These are phyloP conservation scores for Xylariaceae sp. DNA, from an alignment of 2,329 filamentous ascomycete genomes.

Conservation along the genomic window DNA sequence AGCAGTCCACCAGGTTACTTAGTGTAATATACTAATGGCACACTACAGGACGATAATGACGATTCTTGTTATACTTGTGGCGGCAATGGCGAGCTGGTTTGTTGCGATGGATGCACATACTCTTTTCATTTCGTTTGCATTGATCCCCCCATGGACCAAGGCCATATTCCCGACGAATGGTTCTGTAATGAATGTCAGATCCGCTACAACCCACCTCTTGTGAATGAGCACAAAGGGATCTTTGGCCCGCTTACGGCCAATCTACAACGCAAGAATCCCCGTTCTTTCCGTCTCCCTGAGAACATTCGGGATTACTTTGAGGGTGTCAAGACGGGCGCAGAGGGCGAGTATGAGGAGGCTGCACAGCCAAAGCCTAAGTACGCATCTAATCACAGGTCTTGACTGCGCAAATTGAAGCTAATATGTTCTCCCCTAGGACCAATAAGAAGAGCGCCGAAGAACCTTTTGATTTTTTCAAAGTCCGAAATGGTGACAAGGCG, in stretches of 20 bases:
- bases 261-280: slow-evolving; percentile 65
- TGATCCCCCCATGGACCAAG: slow-evolving; percentile 69
- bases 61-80: slow-evolving; percentile 86
- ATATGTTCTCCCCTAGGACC: slow-evolving; percentile 35
- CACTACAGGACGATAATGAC: slow-evolving; percentile 66
- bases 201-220: slow-evolving; percentile 44
- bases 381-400: slow-evolving; percentile 32
- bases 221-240: slow-evolving; percentile 46
- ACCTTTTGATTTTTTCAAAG: slow-evolving; percentile 61
- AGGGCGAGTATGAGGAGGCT: slow-evolving; percentile 77
- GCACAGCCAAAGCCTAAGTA: slow-evolving; percentile 53
- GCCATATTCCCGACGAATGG: slow-evolving; percentile 69
- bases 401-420: slow-evolving; percentile 25
- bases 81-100: slow-evolving; percentile 78
- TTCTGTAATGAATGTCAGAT: slow-evolving; percentile 71
- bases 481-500: slow-evolving; percentile 66
- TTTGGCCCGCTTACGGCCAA: slow-evolving; percentile 61
- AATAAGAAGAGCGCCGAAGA: slow-evolving; percentile 58
- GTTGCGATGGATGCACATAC: slow-evolving; percentile 86
- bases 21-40: slow-evolving; percentile 35
- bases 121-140: slow-evolving; percentile 89
- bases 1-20: slow-evolving; percentile 27
- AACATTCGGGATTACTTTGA: slow-evolving; percentile 72
- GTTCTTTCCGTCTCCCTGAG: slow-evolving; percentile 67
- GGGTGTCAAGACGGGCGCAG: slow-evolving; percentile 68